phyloP scores from a whole-genome alignment of 257 asterid species.

The Scutellaria barbata region DNA sequence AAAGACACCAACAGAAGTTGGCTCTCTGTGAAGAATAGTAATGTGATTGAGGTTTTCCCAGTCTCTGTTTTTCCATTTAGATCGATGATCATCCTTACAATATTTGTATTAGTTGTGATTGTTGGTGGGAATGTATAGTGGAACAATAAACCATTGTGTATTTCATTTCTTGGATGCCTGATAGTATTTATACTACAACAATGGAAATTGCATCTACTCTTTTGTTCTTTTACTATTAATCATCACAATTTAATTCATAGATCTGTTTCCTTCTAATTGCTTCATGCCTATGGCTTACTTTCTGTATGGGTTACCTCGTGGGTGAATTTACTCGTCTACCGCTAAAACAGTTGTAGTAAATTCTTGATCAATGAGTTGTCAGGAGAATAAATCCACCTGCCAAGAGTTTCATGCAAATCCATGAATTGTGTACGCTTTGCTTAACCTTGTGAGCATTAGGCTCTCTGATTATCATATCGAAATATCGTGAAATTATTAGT shows the following conservation, averaged over 20 bases:
- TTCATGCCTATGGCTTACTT: neutral
- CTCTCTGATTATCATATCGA: too few relatives aligned
- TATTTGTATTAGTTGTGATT: conserved; percentile 15
- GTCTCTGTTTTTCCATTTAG: conserved; percentile 11
- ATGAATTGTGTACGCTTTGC: neutral
- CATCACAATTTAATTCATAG: conserved; percentile 1
- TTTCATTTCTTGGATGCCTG: conserved; percentile 8
- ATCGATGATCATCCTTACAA: conserved; percentile 15
- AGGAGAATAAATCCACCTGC: neutral
- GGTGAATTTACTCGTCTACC: neutral
- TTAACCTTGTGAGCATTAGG: too few relatives aligned
- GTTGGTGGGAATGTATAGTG: conserved; percentile 20
- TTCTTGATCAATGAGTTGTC: conserved; percentile 10
- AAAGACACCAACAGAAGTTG: conserved; percentile 72
- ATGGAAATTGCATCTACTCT: neutral
- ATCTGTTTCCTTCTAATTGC: conserved; percentile 11
- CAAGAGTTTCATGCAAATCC: neutral
- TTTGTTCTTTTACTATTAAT: neutral
- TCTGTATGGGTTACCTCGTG: conserved; percentile 17
- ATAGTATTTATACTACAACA: conserved; percentile 19
- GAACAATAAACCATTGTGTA: conserved; percentile 8
- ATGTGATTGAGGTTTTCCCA: conserved; percentile 35
- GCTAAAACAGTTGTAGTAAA: neutral
- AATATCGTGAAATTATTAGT: too few relatives aligned
- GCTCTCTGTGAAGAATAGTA: conserved; percentile 34